These are phyloP conservation scores for Triticum monococcum DNA, from an alignment of 176 grass and related monocot genomes.

Conservation along the genomic window DNA sequence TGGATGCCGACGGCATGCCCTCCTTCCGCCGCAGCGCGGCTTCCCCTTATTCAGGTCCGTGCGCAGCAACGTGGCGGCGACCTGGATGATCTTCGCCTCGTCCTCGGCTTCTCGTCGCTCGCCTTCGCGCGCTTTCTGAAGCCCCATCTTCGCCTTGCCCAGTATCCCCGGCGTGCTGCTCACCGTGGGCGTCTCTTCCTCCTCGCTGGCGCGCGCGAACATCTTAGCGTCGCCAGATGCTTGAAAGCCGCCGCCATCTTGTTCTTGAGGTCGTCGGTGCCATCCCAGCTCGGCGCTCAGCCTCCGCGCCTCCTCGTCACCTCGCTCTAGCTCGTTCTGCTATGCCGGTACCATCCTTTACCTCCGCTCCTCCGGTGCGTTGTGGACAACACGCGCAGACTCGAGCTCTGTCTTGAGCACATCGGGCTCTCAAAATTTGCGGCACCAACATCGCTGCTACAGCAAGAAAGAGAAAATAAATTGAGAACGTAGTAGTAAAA, in stretches of 20 bases:
- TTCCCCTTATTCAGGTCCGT: constrained; percentile 44
- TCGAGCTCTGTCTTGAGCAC: constrained; percentile 43
- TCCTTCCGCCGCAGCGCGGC: constrained; percentile 33
- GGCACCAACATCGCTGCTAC: no score
- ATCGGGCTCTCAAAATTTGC: constrained; percentile 23
- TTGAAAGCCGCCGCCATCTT: constrained; percentile 45
- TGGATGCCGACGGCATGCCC: constrained; percentile 5
- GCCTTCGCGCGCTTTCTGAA: constrained; percentile 46
- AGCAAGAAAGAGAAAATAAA: no score
- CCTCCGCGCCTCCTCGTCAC: constrained; percentile 35
- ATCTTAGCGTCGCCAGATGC: constrained; percentile 42
- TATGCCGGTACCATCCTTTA: constrained; percentile 22
- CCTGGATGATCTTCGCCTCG: constrained; percentile 44
- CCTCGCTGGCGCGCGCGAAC: constrained; percentile 17
- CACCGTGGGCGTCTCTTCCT: constrained; percentile 21
- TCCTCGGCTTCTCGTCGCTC: constrained; percentile 45
- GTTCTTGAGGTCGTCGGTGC: constrained; percentile 41
- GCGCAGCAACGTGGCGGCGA: constrained; percentile 51
- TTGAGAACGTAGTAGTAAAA: no score
- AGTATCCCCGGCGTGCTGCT: background rate
- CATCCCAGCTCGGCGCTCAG: constrained; percentile 32
- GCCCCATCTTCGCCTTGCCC: constrained; percentile 30
- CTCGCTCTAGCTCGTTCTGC: constrained; percentile 52
- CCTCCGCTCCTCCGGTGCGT: constrained; percentile 52
- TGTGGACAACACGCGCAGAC: constrained; percentile 40